These are phyloP conservation scores for Rhizophora apiculata DNA, from an alignment of 345 rosid genomes.

Conservation along the genomic window DNA sequence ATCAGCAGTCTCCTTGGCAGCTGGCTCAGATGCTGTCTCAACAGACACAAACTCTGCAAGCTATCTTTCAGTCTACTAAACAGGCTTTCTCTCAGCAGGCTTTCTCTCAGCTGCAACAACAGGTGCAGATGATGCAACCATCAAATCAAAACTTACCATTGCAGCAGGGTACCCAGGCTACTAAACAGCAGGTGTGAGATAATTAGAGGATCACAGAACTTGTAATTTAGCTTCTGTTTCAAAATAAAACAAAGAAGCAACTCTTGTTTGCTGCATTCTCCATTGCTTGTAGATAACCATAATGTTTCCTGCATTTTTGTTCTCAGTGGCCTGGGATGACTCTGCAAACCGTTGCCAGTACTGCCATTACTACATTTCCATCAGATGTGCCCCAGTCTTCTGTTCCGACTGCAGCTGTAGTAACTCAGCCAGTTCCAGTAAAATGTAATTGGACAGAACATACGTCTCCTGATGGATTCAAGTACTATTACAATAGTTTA, in stretches of 20 bases:
- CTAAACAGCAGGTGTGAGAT: conserved; percentile 65
- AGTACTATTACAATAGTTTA: conserved; percentile 76
- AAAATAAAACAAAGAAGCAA: neutral
- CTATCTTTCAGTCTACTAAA: conserved; percentile 88
- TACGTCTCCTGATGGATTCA: conserved; percentile 94
- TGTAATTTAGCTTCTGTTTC: too few species aligned
- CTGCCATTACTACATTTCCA: conserved; percentile 38
- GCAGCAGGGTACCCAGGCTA: conserved; percentile 54
- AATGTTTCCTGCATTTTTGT: conserved; percentile 15
- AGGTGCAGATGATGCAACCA: conserved; percentile 86
- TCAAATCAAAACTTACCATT: conserved; percentile 47
- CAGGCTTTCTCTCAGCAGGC: conserved; percentile 94
- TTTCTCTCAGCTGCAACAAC: conserved; percentile 92
- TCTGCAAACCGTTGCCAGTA: conserved; percentile 39
- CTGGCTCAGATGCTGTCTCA: conserved; percentile 89
- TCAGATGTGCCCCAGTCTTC: conserved; percentile 45
- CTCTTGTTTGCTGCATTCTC: neutral
- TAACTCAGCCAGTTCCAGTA: conserved; percentile 35
- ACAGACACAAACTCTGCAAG: conserved; percentile 85
- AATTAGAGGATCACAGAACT: neutral
- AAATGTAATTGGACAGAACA: conserved; percentile 95
- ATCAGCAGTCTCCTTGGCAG: conserved; percentile 73
- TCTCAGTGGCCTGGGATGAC: conserved; percentile 63
- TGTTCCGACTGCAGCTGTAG: conserved; percentile 35
- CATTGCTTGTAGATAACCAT: neutral